Conservation (phyloP, 345 rosid species). For the Psidium friedrichsthalianum region DNA sequence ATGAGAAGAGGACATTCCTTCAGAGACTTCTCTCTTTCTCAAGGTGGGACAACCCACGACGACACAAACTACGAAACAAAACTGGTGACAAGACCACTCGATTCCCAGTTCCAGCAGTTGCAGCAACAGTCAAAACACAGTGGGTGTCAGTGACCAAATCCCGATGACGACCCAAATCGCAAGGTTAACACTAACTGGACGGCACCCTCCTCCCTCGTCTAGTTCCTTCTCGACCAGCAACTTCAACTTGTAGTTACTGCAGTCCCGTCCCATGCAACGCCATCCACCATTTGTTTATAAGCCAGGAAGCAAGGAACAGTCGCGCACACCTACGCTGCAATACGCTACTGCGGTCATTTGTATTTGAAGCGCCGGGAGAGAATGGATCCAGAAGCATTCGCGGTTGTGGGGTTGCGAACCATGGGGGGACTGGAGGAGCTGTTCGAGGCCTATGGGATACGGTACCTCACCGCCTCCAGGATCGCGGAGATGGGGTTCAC, state of each 20-base stretch:
- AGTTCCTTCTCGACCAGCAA: neutral
- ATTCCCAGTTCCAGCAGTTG: neutral
- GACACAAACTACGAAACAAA: neutral
- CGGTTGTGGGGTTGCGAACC: slow-evolving; percentile 29
- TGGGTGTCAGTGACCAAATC: neutral
- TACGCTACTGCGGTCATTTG: neutral
- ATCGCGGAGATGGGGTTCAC: slow-evolving; percentile 96
- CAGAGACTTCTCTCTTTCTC: neutral
- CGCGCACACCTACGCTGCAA: neutral
- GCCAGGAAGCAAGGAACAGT: neutral
- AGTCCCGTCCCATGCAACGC: neutral
- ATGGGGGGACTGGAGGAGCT: slow-evolving; percentile 70
- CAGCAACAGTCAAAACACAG: neutral
- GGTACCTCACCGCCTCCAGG: slow-evolving; percentile 79
- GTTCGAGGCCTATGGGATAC: slow-evolving; percentile 70
- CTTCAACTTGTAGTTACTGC: neutral
- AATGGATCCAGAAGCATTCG: slow-evolving; percentile 81
- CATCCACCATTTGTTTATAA: neutral
- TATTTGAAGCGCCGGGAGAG: neutral
- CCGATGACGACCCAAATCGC: neutral
- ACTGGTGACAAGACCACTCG: neutral
- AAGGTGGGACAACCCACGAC: neutral
- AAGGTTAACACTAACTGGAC: neutral
- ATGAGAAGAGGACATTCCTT: neutral
- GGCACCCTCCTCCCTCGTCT: neutral